Evolutionary conservation across 2,329 filamentous ascomycete genomes (phyloP), one percentile per base, ranked within the genome.

Genomic region (Aspergillus puulaauensis): DNA sequence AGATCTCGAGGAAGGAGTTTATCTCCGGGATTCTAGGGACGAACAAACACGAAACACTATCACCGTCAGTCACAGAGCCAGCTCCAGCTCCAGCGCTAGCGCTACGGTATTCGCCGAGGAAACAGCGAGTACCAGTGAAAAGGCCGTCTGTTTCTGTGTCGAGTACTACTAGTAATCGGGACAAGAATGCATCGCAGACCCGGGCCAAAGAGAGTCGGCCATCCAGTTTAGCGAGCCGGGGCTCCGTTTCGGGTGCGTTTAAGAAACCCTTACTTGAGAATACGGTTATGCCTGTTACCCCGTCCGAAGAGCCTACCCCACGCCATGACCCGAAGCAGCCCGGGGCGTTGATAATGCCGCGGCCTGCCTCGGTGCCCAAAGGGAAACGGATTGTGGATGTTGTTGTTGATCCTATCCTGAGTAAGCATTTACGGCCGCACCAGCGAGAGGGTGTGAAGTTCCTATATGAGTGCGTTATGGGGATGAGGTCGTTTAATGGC

Each of bases 391-490:
- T 89, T 49, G 87, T 90, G 1, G 88, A 90, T 70, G 88, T 91
- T 2, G 88, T 90, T 0, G 80, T 91, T 3, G 88, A 91, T 70
- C 88, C 88, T 2, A 72, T 88, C 11, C 69, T 91, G 15, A 76
- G 79, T 7, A 85, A 83, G 61, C 81, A 86, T 63, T 75, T 91
- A 8, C 82, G 87, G 27, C 82, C 84, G 12, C 88, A 91, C 69
- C 88, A 91, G 68, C 80, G 85, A 14, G 84, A 88, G 66, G 88
- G 88, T 21, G 86, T 90, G 0, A 78, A 83, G 50, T 90, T 91
- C 65, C 71, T 91, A 44, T 91, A 91, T 66, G 88, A 90, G 72
- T 90, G 88, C 68, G 85, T 90, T 0, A 90, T 90, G 88, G 88
- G 88, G 5, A 83, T 90, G 80, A 81, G 86, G 43, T 76, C 80